Evolutionary conservation across 2,329 filamentous ascomycete genomes (phyloP).

Genomic region (Ophiostoma novo-ulmi): DNA sequence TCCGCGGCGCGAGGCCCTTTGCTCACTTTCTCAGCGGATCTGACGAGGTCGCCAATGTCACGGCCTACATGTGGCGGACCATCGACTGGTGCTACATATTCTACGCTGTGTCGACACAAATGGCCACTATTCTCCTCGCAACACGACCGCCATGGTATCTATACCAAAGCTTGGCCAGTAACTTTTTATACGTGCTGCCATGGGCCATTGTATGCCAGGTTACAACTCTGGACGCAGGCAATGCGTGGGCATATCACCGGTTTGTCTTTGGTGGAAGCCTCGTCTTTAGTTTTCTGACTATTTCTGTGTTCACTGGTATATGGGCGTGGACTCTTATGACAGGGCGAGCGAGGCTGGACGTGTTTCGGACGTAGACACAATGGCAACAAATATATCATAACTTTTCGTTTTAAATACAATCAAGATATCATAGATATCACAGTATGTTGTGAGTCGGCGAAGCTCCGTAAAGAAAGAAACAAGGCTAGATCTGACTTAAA

Average conservation of each 20-base stretch:
- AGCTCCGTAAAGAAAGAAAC: too few species aligned
- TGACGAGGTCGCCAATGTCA: constrained; percentile 53
- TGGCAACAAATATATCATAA: neutral
- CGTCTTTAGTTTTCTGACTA: constrained; percentile 59
- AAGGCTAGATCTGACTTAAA: neutral
- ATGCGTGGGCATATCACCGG: constrained; percentile 63
- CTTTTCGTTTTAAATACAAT: too few species aligned
- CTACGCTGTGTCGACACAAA: constrained; percentile 60
- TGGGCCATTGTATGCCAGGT: constrained; percentile 62
- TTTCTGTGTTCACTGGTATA: constrained; percentile 45
- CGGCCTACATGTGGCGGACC: constrained; percentile 59
- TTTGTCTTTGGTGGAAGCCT: constrained; percentile 64
- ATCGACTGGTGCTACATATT: constrained; percentile 66
- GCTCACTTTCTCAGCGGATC: constrained; percentile 58
- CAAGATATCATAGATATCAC: too few species aligned
- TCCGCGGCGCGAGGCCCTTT: constrained; percentile 55
- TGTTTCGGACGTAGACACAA: neutral
- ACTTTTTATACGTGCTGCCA: constrained; percentile 62
- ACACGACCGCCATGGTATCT: constrained; percentile 63
- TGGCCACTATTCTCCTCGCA: constrained; percentile 60
- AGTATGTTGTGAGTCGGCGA: too few species aligned
- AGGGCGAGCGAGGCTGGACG: constrained; percentile 31
- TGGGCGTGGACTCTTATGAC: constrained; percentile 49
- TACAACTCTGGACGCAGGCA: constrained; percentile 42
- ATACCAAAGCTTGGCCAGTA: constrained; percentile 60